phyloP scores from a whole-genome alignment of 2,329 filamentous ascomycete genomes.

The Claviceps spartinae region DNA sequence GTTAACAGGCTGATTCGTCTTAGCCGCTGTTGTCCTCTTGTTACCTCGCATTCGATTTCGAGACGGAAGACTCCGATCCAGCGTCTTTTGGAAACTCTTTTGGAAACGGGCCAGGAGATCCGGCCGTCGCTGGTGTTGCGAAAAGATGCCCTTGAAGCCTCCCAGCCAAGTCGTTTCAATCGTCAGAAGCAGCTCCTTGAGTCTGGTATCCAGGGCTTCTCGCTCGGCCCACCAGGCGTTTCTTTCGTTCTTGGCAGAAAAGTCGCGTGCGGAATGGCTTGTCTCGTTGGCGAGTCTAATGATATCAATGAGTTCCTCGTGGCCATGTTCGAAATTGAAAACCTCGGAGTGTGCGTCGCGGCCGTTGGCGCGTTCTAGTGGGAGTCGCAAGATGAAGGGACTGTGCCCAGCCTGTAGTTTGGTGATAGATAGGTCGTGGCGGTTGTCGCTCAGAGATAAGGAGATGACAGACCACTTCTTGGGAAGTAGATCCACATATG shows the following conservation, averaged over 20 bases:
- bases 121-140: constrained; percentile 49
- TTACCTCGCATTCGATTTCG: constrained; percentile 48
- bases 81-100: constrained; percentile 59
- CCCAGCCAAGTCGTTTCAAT: constrained; percentile 92
- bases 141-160: constrained; percentile 90
- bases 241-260: constrained; percentile 61
- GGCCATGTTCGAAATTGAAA: constrained; percentile 73
- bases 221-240: constrained; percentile 83
- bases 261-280: constrained; percentile 59
- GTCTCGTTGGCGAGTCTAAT: constrained; percentile 71
- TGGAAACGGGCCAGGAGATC: constrained; percentile 63
- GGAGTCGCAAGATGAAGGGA: constrained; percentile 78
- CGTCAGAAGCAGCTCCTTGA: constrained; percentile 67
- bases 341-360: constrained; percentile 65
- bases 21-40: constrained; percentile 32
- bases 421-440: constrained; percentile 78
- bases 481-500: constrained; percentile 80
- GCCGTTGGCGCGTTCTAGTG: constrained; percentile 68
- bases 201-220: constrained; percentile 61
- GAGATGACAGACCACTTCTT: constrained; percentile 74
- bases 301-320: constrained; percentile 68
- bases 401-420: constrained; percentile 61
- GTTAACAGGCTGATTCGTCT: constrained; percentile 25
- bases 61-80: constrained; percentile 79
- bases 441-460: constrained; percentile 67